A percentile compares a stretch with the other conserved stretches of the same genome.
These are phyloP conservation scores for Carnegiea gigantea DNA, from an alignment of 179 eudicot genomes.

Conservation along the genomic window DNA sequence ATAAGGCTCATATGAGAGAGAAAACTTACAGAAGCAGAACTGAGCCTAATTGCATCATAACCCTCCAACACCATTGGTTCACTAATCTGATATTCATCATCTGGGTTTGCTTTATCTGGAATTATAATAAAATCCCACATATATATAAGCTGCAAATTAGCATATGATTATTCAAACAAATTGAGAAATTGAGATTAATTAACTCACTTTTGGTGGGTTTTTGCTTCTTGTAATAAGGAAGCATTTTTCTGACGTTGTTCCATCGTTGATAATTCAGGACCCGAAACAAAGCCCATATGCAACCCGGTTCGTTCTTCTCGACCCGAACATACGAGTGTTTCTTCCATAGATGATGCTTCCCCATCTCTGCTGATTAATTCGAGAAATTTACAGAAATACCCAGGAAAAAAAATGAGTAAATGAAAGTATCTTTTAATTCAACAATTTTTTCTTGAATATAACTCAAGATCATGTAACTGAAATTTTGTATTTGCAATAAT, in stretches of 20 bases:
- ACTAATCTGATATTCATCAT: neutral
- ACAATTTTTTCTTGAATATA: neutral
- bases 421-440: neutral
- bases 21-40: slow-evolving; percentile 9
- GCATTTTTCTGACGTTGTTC: neutral
- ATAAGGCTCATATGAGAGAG: neutral
- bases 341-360: slow-evolving; percentile 8
- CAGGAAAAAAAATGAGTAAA: neutral
- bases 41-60: neutral
- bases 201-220: slow-evolving; percentile 1
- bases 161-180: neutral
- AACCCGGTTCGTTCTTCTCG: neutral
- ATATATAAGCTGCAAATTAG: neutral
- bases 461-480: neutral
- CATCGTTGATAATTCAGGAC: neutral
- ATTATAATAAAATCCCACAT: neutral
- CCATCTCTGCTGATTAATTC: neutral
- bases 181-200: neutral
- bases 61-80: neutral
- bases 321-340: neutral
- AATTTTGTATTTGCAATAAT: neutral
- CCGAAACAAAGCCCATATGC: neutral
- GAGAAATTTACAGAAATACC: neutral
- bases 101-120: neutral
- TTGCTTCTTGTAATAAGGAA: slow-evolving; percentile 1